Evolutionary conservation across 192 early-diverging fungal species (phyloP).

Genomic region (Rhizophagus sp.): DNA sequence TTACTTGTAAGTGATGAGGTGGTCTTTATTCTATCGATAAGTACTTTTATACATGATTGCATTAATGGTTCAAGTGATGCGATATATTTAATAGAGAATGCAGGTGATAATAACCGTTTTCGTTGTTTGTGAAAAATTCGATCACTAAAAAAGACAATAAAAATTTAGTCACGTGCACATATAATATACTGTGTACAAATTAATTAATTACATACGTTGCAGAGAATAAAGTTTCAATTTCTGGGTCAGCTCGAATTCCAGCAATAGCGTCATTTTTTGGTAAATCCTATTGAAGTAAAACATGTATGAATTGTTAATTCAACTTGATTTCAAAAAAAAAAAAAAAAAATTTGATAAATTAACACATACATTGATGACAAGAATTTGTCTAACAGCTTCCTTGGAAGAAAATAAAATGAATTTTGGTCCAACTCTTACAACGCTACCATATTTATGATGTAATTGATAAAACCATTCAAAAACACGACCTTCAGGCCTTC

Average conservation of each 20-base stretch:
- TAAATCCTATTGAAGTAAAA: neutral
- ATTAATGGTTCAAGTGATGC: slow-evolving; percentile 49
- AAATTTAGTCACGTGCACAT: neutral
- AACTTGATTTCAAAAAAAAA: neutral
- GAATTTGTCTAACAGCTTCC: slow-evolving; percentile 42
- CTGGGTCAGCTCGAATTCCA: slow-evolving; percentile 4
- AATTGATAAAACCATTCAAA: slow-evolving; percentile 26
- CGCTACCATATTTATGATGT: slow-evolving; percentile 43
- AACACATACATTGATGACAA: slow-evolving; percentile 11
- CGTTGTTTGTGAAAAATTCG: slow-evolving; percentile 9
- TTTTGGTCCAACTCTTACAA: slow-evolving; percentile 40
- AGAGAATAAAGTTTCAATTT: slow-evolving; percentile 11
- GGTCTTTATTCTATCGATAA: slow-evolving; percentile 34
- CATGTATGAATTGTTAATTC: neutral
- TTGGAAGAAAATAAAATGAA: slow-evolving; percentile 43
- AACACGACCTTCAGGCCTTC: slow-evolving; percentile 14
- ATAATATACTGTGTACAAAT: neutral
- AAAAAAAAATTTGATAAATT: slow-evolving; percentile 2
- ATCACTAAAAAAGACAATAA: neutral
- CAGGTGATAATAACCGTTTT: slow-evolving; percentile 38
- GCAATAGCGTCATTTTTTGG: slow-evolving; percentile 6
- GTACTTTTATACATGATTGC: slow-evolving; percentile 26
- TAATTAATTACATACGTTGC: neutral
- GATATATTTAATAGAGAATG: slow-evolving; percentile 52
- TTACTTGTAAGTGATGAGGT: neutral